Evolutionary conservation across 441 rosid species (phyloP).

Genomic region (Eutrema salsugineum): DNA sequence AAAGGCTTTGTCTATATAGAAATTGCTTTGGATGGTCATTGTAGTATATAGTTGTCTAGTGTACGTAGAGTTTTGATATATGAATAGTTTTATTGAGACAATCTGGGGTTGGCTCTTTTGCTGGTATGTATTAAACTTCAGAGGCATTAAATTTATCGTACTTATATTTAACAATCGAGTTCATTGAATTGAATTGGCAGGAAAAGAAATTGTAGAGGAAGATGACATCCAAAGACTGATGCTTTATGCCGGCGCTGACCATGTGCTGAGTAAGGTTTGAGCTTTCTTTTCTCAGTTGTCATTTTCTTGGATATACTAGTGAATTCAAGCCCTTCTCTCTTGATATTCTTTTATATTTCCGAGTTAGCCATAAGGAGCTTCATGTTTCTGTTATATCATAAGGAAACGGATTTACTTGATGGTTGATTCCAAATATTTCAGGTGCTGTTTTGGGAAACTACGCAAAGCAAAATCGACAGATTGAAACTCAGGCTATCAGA

Average conservation of each 20-base stretch:
- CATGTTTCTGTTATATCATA: neutral
- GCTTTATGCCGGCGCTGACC: slow-evolving; percentile 71
- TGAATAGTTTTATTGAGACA: slow-evolving; percentile 15
- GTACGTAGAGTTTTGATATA: neutral
- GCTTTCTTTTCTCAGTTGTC: slow-evolving; percentile 7
- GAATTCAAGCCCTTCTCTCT: neutral
- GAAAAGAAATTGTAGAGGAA: slow-evolving; percentile 65
- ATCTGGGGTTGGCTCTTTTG: slow-evolving; percentile 6
- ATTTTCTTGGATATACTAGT: neutral
- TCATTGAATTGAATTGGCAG: slow-evolving; percentile 35
- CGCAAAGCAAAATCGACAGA: slow-evolving; percentile 53
- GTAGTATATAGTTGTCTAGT: neutral
- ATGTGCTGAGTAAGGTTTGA: slow-evolving; percentile 79
- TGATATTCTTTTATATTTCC: neutral
- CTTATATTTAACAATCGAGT: neutral
- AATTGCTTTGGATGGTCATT: neutral
- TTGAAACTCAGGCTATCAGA: slow-evolving; percentile 66
- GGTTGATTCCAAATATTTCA: slow-evolving; percentile 32
- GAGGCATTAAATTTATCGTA: neutral
- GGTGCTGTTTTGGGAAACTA: slow-evolving; percentile 68
- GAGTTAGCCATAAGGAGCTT: neutral
- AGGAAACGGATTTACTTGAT: neutral
- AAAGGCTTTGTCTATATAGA: neutral
- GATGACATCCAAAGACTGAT: slow-evolving; percentile 50
- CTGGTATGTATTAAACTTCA: neutral